Conservation (phyloP, 352 stramenopile genomes). For the Globisporangium spinosum region DNA sequence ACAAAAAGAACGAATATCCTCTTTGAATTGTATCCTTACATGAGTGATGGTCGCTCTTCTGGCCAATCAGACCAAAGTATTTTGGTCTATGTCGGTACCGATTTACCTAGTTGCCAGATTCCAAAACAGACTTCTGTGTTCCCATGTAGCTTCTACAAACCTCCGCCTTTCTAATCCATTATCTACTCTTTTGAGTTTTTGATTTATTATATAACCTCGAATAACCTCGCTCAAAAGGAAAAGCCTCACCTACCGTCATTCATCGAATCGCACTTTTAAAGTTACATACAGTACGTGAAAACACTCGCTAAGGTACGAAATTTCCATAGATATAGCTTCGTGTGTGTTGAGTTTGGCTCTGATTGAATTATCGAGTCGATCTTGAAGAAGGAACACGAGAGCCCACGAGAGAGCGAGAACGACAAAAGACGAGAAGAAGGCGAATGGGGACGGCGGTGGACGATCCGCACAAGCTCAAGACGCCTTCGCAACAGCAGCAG, state of each 20-base stretch:
- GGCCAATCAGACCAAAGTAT: background rate
- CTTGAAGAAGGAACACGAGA: constrained; percentile 2
- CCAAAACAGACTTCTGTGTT: background rate
- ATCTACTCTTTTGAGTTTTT: background rate
- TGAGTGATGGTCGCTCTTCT: background rate
- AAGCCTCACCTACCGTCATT: background rate
- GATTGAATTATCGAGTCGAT: background rate
- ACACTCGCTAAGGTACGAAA: background rate
- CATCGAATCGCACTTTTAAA: background rate
- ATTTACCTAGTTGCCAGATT: background rate
- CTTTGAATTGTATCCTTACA: too few relatives aligned
- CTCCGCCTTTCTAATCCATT: background rate
- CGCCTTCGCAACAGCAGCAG: background rate
- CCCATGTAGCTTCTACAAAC: background rate
- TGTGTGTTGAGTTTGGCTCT: background rate
- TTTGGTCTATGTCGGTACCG: background rate
- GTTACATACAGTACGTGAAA: background rate
- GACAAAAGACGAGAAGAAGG: background rate
- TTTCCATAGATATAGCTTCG: constrained; percentile 11
- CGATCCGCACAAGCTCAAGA: constrained; percentile 2
- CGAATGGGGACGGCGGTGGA: constrained; percentile 10
- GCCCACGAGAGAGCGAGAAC: background rate
- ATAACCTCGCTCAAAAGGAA: background rate
- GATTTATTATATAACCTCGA: background rate
- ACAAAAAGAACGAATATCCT: background rate